Evolutionary conservation across 805 yeast genomes (phyloP), one percentile per base, ranked within the genome.

Genomic region (Yamadazyma sp.): DNA sequence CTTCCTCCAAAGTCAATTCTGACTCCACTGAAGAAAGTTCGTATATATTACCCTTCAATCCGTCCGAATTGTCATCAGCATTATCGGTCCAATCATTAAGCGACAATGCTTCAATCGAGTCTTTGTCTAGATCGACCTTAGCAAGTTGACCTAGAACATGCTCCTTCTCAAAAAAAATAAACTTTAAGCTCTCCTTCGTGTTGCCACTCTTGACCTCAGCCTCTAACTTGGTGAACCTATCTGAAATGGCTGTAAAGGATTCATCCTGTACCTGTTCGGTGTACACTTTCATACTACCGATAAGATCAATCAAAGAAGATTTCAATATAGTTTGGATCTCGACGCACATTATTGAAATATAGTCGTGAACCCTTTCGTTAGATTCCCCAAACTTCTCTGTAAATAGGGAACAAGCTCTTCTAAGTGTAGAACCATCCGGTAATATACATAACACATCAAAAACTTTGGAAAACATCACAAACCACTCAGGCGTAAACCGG

Each of bases 251-350:
- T 6, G 5, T 14, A 3, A 18, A n/a, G 3, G n/a, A 7, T 16
- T 28, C 21, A 16, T 11, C 32, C 10, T 27, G 19, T n/a, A 13
- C 13, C 30, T 27, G 21, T 12, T 49, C 42, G 28, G 60, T 54
- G 40, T 69, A 70, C 1, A 60, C 48, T 32, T 60, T 60, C 25
- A 71, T 39, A 1, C 67, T 54, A 2, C 57, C 53, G 14, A 64
- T 16, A 3, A 66, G 32, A 48, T 70, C 74, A 29, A 60, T 56
- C 6, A 58, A 40, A 32, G 56, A 52, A 1, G 25, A 30, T 14
- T 27, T 28, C 6, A 38, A 24, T 3, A 25, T 9, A 6, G 44
- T 30, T 22, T 37, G 32, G 11, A 43, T 24, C 4, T 35, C 40
- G 20, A 25, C 36, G 13, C 30, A 27, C 11, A 16, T n/a, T 9